Base-by-base conservation (phyloP, 106 monocot species). In the Apostasia shenzhenica region DNA sequence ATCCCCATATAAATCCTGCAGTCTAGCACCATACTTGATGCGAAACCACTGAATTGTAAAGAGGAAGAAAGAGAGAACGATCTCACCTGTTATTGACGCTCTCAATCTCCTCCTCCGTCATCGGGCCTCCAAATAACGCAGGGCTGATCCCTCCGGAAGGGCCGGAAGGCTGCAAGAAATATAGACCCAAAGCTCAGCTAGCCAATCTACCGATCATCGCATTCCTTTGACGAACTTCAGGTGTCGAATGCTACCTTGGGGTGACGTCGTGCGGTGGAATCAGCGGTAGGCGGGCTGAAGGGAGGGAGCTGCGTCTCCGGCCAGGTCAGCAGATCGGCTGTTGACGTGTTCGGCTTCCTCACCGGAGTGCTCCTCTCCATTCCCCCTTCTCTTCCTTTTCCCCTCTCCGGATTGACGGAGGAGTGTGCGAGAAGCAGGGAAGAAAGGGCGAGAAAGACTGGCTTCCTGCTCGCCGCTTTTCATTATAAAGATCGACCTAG, bases 271-370 rank as follows among this genome's bases (percentile, higher is more conserved):
- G 26, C 26, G 26, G 26, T 57, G 55, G 11, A 77, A 75, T 59
- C 72, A 67, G 51, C 76, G 69, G 48, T 74, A 41, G 6, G 46
- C 8, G 66, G 75, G 61, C 14, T 1, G 62, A 52, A 41, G 6
- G 46, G 5, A 60, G 75, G 26, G 26, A 26, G 26, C 43, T 84
- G 79, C 2, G 54, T 76, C 54, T 88, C 88, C 64, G 70, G 13
- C 88, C 88, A 88, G 0, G 76, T 79, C 39, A 88, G 79, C 79
- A 88, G 81, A 72, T 88, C 88, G 50, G 84, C 79, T 51, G 88
- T 84, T 9, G 73, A 74, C 26, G 76, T 73, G 72, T 75, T 75
- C 40, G 81, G 69, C 67, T 81, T 88, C 70, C 81, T 81, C 63
- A 78, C 73, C 61, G 84, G 88, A 48, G 75, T 76, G 52, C 70